Conservation (phyloP, 1,284 basidiomycete genomes). For the Ustilago cynodontis region DNA sequence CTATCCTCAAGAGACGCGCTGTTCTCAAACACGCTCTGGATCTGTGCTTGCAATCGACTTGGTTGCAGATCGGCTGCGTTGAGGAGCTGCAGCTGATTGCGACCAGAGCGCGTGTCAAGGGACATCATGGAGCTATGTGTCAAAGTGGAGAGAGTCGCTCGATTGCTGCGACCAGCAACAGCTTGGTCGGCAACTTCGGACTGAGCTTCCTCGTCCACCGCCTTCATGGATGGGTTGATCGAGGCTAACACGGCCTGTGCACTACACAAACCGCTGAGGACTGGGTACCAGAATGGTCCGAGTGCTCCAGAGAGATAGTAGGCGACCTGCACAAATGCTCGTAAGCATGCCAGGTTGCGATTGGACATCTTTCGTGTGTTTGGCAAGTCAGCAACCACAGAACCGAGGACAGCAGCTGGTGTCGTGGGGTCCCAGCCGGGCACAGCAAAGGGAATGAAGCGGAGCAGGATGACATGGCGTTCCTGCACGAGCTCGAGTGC, state of each 20-base stretch:
- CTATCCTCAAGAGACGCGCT: constrained; percentile 81
- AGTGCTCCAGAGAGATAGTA: constrained; percentile 86
- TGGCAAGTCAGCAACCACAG: constrained; percentile 10
- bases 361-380: constrained; percentile 77
- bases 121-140: constrained; percentile 40
- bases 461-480: constrained; percentile 91
- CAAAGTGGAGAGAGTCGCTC: constrained; percentile 43
- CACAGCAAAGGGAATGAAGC: constrained; percentile 86
- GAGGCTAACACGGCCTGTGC: constrained; percentile 46
- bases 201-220: neutral
- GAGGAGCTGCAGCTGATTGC: constrained; percentile 44
- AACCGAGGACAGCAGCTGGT: constrained; percentile 8
- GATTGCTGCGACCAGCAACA: constrained; percentile 15
- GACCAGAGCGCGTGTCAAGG: constrained; percentile 42
- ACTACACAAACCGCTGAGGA: constrained; percentile 76
- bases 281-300: constrained; percentile 87
- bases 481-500: constrained; percentile 85
- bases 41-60: constrained; percentile 35
- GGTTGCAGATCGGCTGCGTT: constrained; percentile 38
- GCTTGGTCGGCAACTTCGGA: constrained; percentile 10
- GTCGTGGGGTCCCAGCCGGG: constrained; percentile 37
- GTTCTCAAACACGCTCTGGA: constrained; percentile 60
- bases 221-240: constrained; percentile 7
- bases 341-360: constrained; percentile 89
- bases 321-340: constrained; percentile 82